Conservation (phyloP, 2,329 filamentous ascomycete genomes). For the Scopulariopsis brevicaulis region DNA sequence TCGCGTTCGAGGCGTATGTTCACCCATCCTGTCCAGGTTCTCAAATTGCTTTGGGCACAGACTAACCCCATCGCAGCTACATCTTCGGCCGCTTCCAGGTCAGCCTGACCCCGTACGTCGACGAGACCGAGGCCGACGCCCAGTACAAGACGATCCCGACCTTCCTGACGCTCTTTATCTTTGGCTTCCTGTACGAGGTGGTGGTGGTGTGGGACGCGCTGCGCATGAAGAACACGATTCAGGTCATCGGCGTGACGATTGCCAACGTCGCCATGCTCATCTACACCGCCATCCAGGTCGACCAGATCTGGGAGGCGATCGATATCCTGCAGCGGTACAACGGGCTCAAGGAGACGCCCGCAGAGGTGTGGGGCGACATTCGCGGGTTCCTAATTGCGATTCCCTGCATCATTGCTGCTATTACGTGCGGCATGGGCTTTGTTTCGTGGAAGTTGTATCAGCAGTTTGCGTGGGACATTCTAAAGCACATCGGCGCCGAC, state of each 20-base stretch:
- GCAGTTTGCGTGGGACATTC: conserved; percentile 98
- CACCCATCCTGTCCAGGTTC: not conserved
- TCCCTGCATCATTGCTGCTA: conserved; percentile 69
- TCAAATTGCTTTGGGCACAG: not conserved
- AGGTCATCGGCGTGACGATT: conserved; percentile 87
- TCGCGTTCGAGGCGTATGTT: conserved; percentile 78
- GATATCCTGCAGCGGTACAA: conserved; percentile 31
- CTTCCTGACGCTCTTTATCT: conserved; percentile 92
- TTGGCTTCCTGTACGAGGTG: conserved; percentile 88
- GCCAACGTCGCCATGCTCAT: conserved; percentile 87
- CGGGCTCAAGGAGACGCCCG: conserved; percentile 14
- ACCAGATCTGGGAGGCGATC: conserved; percentile 75
- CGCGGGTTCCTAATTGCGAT: conserved; percentile 74
- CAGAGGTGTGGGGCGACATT: conserved; percentile 55
- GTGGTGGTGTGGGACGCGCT: conserved; percentile 88
- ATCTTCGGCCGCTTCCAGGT: conserved; percentile 80
- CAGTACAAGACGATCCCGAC: conserved; percentile 73
- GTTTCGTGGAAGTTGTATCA: conserved; percentile 93
- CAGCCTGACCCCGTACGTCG: conserved; percentile 30
- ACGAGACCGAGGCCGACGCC: conserved; percentile 23
- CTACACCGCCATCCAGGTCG: conserved; percentile 86
- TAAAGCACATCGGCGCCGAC: conserved; percentile 98
- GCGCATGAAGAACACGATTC: conserved; percentile 93
- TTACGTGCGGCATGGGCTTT: conserved; percentile 61
- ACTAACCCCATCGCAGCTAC: conserved; percentile 44